Conservation (phyloP, 2,329 filamentous ascomycete genomes). For the Bipolaris oryzae region DNA sequence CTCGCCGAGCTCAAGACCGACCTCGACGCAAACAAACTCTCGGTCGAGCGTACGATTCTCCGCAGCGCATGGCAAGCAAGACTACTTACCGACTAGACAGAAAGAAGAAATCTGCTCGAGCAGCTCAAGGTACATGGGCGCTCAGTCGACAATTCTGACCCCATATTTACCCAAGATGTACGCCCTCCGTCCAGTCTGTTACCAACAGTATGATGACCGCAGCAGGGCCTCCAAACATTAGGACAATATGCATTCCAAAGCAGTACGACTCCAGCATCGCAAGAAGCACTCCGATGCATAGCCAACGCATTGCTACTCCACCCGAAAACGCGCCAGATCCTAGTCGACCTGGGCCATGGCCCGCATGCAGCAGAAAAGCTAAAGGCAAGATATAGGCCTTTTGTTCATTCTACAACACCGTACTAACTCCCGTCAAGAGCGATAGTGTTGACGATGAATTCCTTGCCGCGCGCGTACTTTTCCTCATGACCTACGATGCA, state of each 20-base stretch:
- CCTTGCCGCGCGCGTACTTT: constrained; percentile 76
- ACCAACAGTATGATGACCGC: constrained; percentile 13
- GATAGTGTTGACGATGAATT: constrained; percentile 86
- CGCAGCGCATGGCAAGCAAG: background rate
- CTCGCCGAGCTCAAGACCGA: constrained; percentile 68
- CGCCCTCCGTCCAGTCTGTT: constrained; percentile 20
- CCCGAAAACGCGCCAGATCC: constrained; percentile 69
- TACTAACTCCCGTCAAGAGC: constrained; percentile 50
- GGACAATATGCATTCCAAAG: constrained; percentile 75
- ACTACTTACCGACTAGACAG: constrained; percentile 51
- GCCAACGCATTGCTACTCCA: constrained; percentile 82
- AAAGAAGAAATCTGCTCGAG: constrained; percentile 63
- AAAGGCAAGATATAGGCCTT: constrained; percentile 52
- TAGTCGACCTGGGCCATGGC: constrained; percentile 73
- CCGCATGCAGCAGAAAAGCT: constrained; percentile 72
- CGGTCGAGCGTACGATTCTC: constrained; percentile 61
- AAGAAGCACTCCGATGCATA: constrained; percentile 79
- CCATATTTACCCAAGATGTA: constrained; percentile 83
- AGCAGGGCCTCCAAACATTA: constrained; percentile 75
- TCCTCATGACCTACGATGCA: constrained; percentile 79
- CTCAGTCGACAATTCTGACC: constrained; percentile 72
- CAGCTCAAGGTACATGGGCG: constrained; percentile 81
- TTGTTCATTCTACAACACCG: too few relatives aligned
- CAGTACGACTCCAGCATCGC: constrained; percentile 62
- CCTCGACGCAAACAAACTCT: constrained; percentile 63